Evolutionary conservation across 192 early-diverging fungal species (phyloP).

Genomic region (Phycomyces nitens): DNA sequence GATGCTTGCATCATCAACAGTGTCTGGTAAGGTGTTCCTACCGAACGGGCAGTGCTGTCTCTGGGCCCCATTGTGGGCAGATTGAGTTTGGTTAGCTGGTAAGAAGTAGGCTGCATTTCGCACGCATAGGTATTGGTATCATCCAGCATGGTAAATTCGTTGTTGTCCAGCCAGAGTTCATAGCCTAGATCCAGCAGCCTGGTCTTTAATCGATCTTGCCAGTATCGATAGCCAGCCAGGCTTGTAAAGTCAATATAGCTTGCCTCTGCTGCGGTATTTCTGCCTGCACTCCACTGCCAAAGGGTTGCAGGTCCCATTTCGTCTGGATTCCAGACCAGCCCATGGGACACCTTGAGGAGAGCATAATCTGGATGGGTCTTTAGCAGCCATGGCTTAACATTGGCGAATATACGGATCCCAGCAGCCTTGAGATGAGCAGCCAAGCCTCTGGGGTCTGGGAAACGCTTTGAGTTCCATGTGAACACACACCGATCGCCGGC

Average conservation of each 20-base stretch:
- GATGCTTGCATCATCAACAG: conserved; percentile 53
- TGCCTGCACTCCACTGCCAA: conserved; percentile 51
- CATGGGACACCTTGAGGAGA: conserved; percentile 25
- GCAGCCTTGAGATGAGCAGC: conserved; percentile 28
- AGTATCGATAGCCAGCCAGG: conserved; percentile 41
- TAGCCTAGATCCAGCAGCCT: conserved; percentile 46
- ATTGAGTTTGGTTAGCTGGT: background rate
- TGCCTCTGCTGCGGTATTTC: conserved; percentile 38
- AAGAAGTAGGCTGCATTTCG: conserved; percentile 27
- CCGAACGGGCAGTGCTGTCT: conserved; percentile 12
- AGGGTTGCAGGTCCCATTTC: conserved; percentile 31
- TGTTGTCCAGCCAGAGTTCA: conserved; percentile 62
- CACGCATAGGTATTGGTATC: conserved; percentile 43
- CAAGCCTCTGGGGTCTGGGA: conserved; percentile 48
- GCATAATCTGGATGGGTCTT: conserved; percentile 49
- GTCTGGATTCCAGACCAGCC: conserved; percentile 40
- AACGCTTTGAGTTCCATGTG: conserved; percentile 55
- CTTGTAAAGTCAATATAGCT: conserved; percentile 59
- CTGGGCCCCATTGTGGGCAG: background rate
- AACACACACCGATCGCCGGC: conserved; percentile 54
- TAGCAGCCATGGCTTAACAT: conserved; percentile 62
- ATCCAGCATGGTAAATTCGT: conserved; percentile 36
- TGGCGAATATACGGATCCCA: conserved; percentile 55
- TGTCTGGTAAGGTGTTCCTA: conserved; percentile 51
- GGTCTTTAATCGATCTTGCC: conserved; percentile 47